Evolutionary conservation across 2,329 filamentous ascomycete species (phyloP), one percentile per base, ranked within the genome.

Genomic region (Penicillium fuscoglaucum): DNA sequence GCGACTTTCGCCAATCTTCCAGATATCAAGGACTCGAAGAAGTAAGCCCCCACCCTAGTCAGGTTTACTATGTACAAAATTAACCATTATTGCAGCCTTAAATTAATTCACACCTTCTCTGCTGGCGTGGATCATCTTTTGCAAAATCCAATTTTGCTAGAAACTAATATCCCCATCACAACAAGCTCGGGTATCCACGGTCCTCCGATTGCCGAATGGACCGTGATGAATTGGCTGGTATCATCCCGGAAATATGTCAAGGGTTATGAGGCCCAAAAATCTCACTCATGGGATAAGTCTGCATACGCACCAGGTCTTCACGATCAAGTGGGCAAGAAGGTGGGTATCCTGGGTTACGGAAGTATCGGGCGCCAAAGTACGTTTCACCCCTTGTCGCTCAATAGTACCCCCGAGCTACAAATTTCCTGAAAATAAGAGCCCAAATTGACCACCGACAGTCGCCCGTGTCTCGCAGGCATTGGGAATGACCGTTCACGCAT

Each of bases 401-500:
- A 40, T 9, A 13, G 40, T 9, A 15, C 2, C 6, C 15, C 9
- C 9, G 8, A 37, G 6, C 17, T 21, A 5, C 17, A 21, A 35
- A 21, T 4, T 29, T 21, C 5, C 48, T 29, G 10, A 52, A 45
- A 51, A 19, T 3, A 6, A 26, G 5, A n/a, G 35, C n/a, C 9
- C 5, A 13, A 31, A 9, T 57, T 67, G 44, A 67, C 33, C 12
- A 17, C 24, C 39, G 19, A 31, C 39, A 82, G 82, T 83, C 41
- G 84, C 79, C 35, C 78, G 79, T 28, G 80, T 90, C 3, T 83
- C 83, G 12, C 80, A 79, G 15, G 87, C 87, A 2, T 73, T 91
- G 66, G 90, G 90, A 19, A 87, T 90, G 82, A 80, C 85, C 29
- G 84, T 93, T 0, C 80, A 91, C 69, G 90, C 90, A 0, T 92